A percentile compares a stretch with the other conserved stretches of the same genome.
These are phyloP conservation scores for Colletotrichum costaricense DNA, from an alignment of 2,329 filamentous ascomycete species.

Conservation along the genomic window DNA sequence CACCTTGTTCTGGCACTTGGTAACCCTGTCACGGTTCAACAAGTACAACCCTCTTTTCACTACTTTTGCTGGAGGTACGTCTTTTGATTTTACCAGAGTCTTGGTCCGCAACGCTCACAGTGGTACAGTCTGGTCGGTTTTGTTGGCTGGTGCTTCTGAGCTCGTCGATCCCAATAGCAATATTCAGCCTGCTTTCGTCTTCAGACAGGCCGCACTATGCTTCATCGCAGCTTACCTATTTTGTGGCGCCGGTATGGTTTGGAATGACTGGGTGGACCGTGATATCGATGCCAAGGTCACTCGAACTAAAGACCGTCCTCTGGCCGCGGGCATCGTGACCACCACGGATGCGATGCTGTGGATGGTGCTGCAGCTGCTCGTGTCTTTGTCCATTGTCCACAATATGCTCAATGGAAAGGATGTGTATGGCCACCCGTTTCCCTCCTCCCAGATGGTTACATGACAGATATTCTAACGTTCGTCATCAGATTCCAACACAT, in stretches of 20 bases:
- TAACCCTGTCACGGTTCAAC: conserved; percentile 31
- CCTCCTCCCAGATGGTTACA: too few relatives aligned
- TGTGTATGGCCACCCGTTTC: conserved; percentile 7
- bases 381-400: conserved; percentile 25
- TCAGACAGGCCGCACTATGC: conserved; percentile 39
- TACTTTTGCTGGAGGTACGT: conserved; percentile 32
- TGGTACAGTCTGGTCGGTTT: conserved; percentile 29
- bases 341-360: conserved; percentile 38
- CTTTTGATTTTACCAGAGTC: background rate
- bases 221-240: conserved; percentile 41
- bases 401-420: conserved; percentile 29
- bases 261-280: conserved; percentile 45
- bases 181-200: conserved; percentile 35
- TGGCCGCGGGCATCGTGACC: conserved; percentile 40
- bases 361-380: conserved; percentile 29
- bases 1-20: conserved; percentile 25
- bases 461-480: background rate
- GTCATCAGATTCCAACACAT: conserved; percentile 38
- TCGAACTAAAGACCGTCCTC: conserved; percentile 43
- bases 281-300: conserved; percentile 43
- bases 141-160: conserved; percentile 30
- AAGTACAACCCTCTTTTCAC: conserved; percentile 33
- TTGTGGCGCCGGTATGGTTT: conserved; percentile 45
- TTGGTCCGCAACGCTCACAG: conserved; percentile 1
- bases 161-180: conserved; percentile 6